A percentile compares a stretch with the other conserved stretches of the same genome.
phyloP scores from a whole-genome alignment of 768 basidiomycete species.

The Hericium rajendrae region DNA sequence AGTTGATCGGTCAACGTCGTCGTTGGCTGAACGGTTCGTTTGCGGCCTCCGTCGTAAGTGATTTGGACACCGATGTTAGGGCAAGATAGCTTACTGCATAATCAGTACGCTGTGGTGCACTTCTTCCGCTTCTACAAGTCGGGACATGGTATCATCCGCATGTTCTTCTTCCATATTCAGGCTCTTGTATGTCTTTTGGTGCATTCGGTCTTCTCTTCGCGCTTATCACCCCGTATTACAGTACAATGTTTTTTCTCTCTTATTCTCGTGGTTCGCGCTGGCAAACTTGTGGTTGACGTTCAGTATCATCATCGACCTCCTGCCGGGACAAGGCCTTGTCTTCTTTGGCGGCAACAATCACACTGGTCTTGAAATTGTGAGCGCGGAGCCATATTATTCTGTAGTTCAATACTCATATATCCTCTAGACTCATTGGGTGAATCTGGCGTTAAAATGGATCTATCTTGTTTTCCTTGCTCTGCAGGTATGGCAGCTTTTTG shows the following conservation, averaged over 20 bases:
- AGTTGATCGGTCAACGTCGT: conserved; percentile 90
- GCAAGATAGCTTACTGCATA: conserved; percentile 1
- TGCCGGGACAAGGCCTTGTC: conserved; percentile 41
- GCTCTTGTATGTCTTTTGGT: conserved; percentile 52
- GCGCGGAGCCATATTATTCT: conserved; percentile 19
- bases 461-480: conserved; percentile 80
- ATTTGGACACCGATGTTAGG: background rate
- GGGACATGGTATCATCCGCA: conserved; percentile 78
- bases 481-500: conserved; percentile 33
- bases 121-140: conserved; percentile 86
- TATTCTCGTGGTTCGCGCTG: conserved; percentile 90
- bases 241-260: conserved; percentile 78
- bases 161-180: conserved; percentile 96
- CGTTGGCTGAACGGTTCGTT: conserved; percentile 97
- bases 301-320: conserved; percentile 86
- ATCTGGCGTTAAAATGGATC: conserved; percentile 73
- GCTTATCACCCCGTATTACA: conserved; percentile 20
- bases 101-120: conserved; percentile 83
- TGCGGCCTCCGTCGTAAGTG: conserved; percentile 79
- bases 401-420: background rate
- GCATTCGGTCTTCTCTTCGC: background rate
- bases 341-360: conserved; percentile 58
- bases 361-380: conserved; percentile 37
- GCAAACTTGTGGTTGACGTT: conserved; percentile 95
- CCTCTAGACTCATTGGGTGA: conserved; percentile 79